phyloP scores from a whole-genome alignment of 495 filamentous ascomycete species.

The Acidomyces sp. region DNA sequence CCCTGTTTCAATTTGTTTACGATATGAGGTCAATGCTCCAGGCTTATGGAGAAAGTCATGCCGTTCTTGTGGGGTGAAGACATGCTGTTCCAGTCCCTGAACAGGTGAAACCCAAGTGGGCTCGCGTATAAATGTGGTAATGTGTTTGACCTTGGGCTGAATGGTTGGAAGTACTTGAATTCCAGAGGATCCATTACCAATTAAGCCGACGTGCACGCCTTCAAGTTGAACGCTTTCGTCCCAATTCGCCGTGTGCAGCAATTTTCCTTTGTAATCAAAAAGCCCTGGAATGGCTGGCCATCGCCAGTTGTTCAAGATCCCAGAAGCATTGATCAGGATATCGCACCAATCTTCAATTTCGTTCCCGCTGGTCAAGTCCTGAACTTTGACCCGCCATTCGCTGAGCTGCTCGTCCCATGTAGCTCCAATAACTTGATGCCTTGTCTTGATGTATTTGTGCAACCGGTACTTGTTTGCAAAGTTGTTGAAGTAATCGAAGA shows the following conservation, averaged over 20 bases:
- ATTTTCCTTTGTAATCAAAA: conserved; percentile 20
- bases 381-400: conserved; percentile 3
- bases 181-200: conserved; percentile 23
- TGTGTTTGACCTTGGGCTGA: conserved; percentile 13
- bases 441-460: conserved; percentile 23
- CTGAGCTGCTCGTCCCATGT: conserved; percentile 21
- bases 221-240: conserved; percentile 18
- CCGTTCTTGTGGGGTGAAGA: conserved; percentile 19
- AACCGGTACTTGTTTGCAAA: conserved; percentile 14
- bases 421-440: conserved; percentile 21
- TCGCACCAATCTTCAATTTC: conserved; percentile 17
- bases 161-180: conserved; percentile 21
- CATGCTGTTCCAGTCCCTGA: conserved; percentile 30
- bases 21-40: conserved; percentile 8
- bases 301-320: conserved; percentile 22
- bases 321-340: conserved; percentile 26
- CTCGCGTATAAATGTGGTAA: conserved; percentile 13
- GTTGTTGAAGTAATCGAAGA: conserved; percentile 26
- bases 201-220: conserved; percentile 22
- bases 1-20: conserved; percentile 12
- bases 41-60: conserved; percentile 3
- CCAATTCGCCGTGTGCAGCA: conserved; percentile 21
- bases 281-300: conserved; percentile 21
- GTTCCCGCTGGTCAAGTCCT: conserved; percentile 4
- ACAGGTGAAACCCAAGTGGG: conserved; percentile 22